Conservation (phyloP, 2,329 filamentous ascomycete genomes). For the Monosporascus ibericus region DNA sequence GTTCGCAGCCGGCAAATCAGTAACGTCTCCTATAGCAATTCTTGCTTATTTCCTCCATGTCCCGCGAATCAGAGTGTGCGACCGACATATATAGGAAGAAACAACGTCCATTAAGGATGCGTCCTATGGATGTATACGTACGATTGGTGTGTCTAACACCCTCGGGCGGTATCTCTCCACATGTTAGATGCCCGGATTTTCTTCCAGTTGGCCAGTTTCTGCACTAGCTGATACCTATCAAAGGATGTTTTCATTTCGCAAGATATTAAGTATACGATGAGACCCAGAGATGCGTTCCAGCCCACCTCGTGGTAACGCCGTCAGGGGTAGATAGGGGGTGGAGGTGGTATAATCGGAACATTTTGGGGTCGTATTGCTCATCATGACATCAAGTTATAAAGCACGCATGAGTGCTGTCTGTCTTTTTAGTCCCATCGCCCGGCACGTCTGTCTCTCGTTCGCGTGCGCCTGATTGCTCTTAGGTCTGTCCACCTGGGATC, state of each 20-base stretch:
- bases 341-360: neutral
- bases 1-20: neutral
- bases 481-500: neutral
- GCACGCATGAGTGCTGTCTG: too few relatives aligned
- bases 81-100: neutral
- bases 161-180: too few relatives aligned
- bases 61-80: neutral
- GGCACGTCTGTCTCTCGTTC: neutral
- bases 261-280: too few relatives aligned
- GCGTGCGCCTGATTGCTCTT: neutral
- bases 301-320: neutral
- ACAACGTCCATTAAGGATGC: too few relatives aligned
- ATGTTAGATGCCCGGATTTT: too few relatives aligned
- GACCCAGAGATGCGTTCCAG: too few relatives aligned
- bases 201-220: too few relatives aligned
- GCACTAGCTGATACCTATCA: too few relatives aligned
- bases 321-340: neutral
- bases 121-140: too few relatives aligned
- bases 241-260: too few relatives aligned
- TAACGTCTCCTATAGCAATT: neutral
- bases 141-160: too few relatives aligned
- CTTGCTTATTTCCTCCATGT: neutral
- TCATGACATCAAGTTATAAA: neutral
- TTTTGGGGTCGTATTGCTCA: neutral
- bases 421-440: neutral